Evolutionary conservation across 257 asterid species (phyloP), one percentile per base, ranked within the genome.

Genomic region (Anisodus tanguticus): DNA sequence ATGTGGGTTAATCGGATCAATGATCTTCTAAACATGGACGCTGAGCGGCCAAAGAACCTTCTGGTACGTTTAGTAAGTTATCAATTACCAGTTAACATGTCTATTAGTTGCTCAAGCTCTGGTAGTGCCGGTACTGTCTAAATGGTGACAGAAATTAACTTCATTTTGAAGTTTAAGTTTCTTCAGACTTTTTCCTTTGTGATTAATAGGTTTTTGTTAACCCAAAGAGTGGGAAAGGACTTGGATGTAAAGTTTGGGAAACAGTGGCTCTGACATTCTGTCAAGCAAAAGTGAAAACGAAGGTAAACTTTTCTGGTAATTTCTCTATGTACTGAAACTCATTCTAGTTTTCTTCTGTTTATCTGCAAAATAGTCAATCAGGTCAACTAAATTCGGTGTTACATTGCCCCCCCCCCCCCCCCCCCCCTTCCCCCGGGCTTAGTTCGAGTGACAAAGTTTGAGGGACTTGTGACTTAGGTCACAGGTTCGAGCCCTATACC

Each of bases 151-250:
- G 79, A 79, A 88, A 22, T 84, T 87, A 69, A 86, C 78, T 83
- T 43, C 79, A 78, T 86, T 83, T 71, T 62, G 68, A 83, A 83
- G 68, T 77, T 84, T 76, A 45, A 16, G 70, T 37, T 79, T 70
- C 77, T 39, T 83, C 83, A 47, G 74, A 69, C 84, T 82, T 82
- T 68, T 26, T 22, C 26, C 81, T 85, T 83, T 86, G 87, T 88
- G 86, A 87, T 82, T 85, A 86, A 90, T 88, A 97, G 99, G 98
- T 97, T 86, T 91, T 97, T 84, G 93, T 97, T 84, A 91, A 97
- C 87, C 99, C 99, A 85, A 89, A 85, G 91, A 95, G 99, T 88
- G 99, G 98, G 84, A 95, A 97, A 89, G 95, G 93, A 84, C 91
- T 93, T 54, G 98, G 98, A 81, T 85, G 93, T 83, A 90, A 87